Conservation (phyloP, 2,329 filamentous ascomycete genomes). For the Curvularia spicifera region DNA sequence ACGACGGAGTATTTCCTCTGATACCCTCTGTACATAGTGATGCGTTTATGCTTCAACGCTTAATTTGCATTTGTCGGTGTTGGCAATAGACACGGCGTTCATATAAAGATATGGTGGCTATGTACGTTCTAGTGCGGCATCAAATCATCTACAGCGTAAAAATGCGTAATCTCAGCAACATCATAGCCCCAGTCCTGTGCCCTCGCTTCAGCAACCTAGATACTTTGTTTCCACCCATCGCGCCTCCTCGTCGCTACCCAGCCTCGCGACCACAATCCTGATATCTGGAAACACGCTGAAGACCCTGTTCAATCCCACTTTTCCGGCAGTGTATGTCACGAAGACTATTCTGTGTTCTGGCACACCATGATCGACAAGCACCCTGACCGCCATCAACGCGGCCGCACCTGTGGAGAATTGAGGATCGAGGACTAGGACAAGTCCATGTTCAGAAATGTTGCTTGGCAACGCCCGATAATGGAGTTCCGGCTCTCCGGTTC, state of each 20-base stretch:
- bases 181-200: not conserved
- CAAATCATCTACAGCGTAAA: constrained; percentile 7
- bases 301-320: constrained; percentile 81
- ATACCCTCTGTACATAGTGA: constrained; percentile 46
- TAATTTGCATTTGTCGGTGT: constrained; percentile 22
- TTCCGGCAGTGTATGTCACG: constrained; percentile 89
- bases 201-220: constrained; percentile 73
- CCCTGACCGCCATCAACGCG: constrained; percentile 90
- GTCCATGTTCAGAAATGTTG: constrained; percentile 76
- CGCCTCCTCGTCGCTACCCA: constrained; percentile 81
- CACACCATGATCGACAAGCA: constrained; percentile 94
- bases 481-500: constrained; percentile 81
- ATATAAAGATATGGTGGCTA: constrained; percentile 13
- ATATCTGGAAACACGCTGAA: constrained; percentile 89
- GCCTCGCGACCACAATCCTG: constrained; percentile 81
- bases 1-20: constrained; percentile 72
- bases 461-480: constrained; percentile 81
- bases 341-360: constrained; percentile 83
- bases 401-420: constrained; percentile 93
- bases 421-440: constrained; percentile 85
- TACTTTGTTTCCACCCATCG: constrained; percentile 91
- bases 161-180: constrained; percentile 1
- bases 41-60: constrained; percentile 8
- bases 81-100: constrained; percentile 20
- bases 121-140: constrained; percentile 12